Evolutionary conservation across 352 stramenopile genomes (phyloP), one percentile per base, ranked within the genome.

Genomic region (Chrysophaeum taylorii): DNA sequence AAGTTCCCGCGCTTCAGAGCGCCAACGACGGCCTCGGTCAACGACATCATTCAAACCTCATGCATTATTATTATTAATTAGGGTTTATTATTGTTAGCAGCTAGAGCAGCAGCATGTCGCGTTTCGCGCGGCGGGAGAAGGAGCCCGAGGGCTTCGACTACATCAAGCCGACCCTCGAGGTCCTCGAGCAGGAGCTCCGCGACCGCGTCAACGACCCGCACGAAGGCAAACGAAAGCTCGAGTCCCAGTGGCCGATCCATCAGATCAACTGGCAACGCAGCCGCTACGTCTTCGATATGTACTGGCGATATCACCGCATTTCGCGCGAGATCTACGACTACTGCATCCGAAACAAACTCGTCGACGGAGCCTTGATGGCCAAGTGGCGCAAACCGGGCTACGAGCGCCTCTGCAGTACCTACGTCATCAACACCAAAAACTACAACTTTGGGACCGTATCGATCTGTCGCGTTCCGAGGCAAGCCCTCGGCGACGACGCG

Each of bases 301-400:
- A 92, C 79, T 96, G 98, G 88, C 96, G 92, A 66, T 94, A 98
- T 79, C 79, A 91, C 31, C 85, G 86, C 64, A 98, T 99, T 72
- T 88, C 81, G 29, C 88, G 88, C 48, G 86, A 97, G 63, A 91
- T 98, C 5, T 98, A 98, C 79, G 92, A 98, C 71, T 98, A 98
- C 81, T 99, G 94, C 80, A 81, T 98, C 25, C 52, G 29, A 2
- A 63, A 39, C 25, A 63, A 63, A 23, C 76, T 98, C 29, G 86
- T 97, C 42, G 95, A 99, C 84, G 91, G 89, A 1, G 94, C 87
- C 29, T 79, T 99, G 18, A 98, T 98, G 73, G 93, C 94, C 74
- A 98, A 98, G 79, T 99, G 95, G 95, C 98, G 98, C 79, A 98
- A 98, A 71, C 89, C 91, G 18, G 94, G 95, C 36, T 99, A 99